Conservation (phyloP, 345 rosid genomes). For the Rhodomyrtus tomentosa region DNA sequence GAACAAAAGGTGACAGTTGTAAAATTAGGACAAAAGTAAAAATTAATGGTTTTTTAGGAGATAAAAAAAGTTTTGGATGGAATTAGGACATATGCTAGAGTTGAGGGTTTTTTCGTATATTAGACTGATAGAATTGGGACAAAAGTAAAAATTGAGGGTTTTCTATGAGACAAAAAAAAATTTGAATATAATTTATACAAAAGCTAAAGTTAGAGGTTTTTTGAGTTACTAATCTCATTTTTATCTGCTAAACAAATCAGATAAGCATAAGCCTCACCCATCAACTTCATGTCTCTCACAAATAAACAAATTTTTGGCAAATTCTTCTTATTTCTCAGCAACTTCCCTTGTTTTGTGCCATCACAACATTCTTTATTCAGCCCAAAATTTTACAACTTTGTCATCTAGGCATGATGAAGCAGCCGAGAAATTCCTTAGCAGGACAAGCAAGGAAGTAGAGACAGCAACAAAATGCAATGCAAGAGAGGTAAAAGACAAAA, state of each 20-base stretch:
- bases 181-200: too few relatives aligned
- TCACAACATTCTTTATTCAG: background rate
- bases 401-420: background rate
- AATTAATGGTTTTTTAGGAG: too few relatives aligned
- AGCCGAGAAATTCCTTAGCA: background rate
- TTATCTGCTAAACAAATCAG: background rate
- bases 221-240: too few relatives aligned
- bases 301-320: background rate
- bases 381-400: background rate
- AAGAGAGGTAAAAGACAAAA: background rate
- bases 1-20: too few relatives aligned
- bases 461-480: background rate
- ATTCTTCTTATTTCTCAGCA: background rate
- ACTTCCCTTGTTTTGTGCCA: background rate
- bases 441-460: background rate
- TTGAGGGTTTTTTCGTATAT: too few relatives aligned
- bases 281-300: background rate
- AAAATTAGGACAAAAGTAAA: too few relatives aligned
- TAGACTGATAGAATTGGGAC: too few relatives aligned
- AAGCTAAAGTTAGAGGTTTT: too few relatives aligned
- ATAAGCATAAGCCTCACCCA: background rate
- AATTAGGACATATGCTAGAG: too few relatives aligned
- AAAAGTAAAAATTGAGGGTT: too few relatives aligned
- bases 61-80: too few relatives aligned
- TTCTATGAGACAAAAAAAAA: too few relatives aligned